Evolutionary conservation across 371 early-diverging fungal species (phyloP).

Genomic region (Cokeromyces recurvatus): DNA sequence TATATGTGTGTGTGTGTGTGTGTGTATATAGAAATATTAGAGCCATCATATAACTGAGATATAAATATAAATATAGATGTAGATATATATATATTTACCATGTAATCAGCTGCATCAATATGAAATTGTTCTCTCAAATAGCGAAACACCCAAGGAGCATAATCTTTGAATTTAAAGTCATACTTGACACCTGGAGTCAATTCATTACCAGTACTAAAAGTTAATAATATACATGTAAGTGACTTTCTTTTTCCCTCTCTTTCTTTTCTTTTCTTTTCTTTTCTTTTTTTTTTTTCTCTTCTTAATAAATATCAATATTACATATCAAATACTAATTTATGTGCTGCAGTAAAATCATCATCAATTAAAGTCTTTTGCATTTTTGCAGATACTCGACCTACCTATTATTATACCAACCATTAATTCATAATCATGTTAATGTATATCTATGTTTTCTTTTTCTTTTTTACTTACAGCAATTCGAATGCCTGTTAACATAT

Average conservation of each 20-base stretch:
- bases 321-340: conserved; percentile 92
- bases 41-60: no score
- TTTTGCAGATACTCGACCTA: conserved; percentile 79
- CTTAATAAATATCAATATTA: no score
- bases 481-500: conserved; percentile 95
- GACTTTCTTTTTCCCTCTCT: no score
- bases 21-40: no score
- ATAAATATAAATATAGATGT: no score
- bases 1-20: no score
- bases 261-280: no score
- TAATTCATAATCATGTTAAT: no score
- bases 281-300: neutral
- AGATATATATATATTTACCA: conserved; percentile 45
- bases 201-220: conserved; percentile 78
- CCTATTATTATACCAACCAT: conserved; percentile 14
- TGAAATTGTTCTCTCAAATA: conserved; percentile 79
- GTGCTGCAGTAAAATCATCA: conserved; percentile 81
- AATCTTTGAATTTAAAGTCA: conserved; percentile 98
- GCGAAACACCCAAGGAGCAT: conserved; percentile 95
- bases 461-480: conserved; percentile 59
- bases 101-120: conserved; percentile 88
- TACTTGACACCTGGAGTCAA: conserved; percentile 88
- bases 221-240: neutral
- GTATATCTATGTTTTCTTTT: neutral
- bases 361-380: conserved; percentile 57